Conservation (phyloP, 129 eudicot genomes). For the Lactuca saligna region DNA sequence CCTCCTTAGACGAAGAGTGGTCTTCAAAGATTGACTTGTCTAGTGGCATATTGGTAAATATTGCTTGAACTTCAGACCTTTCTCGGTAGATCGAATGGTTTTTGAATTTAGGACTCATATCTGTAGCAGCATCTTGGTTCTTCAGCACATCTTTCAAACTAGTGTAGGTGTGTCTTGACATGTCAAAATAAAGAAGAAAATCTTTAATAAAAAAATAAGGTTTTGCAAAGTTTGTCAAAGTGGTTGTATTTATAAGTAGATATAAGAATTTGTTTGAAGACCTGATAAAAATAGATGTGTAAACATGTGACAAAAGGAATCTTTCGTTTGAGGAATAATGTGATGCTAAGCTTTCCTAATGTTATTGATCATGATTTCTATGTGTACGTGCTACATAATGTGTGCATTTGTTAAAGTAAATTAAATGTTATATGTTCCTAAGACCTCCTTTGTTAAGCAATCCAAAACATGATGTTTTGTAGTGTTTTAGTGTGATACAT, state of each 20-base stretch:
- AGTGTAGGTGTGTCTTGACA: slow-evolving; percentile 33
- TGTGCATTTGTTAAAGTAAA: neutral
- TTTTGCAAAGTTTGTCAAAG: neutral
- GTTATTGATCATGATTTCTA: neutral
- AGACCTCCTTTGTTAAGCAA: neutral
- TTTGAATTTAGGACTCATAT: slow-evolving; percentile 25
- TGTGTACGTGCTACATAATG: neutral
- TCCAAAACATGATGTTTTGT: neutral
- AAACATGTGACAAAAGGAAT: slow-evolving; percentile 32
- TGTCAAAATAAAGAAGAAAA: neutral
- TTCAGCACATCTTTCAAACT: slow-evolving; percentile 35
- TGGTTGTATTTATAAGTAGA: slow-evolving; percentile 27
- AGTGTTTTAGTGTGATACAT: no score
- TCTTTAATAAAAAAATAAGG: neutral
- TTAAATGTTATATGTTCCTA: no score
- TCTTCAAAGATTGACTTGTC: slow-evolving; percentile 15
- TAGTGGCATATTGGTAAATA: slow-evolving; percentile 28
- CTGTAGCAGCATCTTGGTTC: neutral
- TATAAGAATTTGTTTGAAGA: slow-evolving; percentile 4
- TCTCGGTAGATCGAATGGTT: slow-evolving; percentile 20
- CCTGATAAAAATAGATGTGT: neutral
- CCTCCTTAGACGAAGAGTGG: neutral
- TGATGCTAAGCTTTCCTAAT: neutral
- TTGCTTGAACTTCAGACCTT: slow-evolving; percentile 21
- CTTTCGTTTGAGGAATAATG: slow-evolving; percentile 3